Base-by-base conservation (phyloP, 2,329 filamentous ascomycete species). In the Aspergillus sergii region DNA sequence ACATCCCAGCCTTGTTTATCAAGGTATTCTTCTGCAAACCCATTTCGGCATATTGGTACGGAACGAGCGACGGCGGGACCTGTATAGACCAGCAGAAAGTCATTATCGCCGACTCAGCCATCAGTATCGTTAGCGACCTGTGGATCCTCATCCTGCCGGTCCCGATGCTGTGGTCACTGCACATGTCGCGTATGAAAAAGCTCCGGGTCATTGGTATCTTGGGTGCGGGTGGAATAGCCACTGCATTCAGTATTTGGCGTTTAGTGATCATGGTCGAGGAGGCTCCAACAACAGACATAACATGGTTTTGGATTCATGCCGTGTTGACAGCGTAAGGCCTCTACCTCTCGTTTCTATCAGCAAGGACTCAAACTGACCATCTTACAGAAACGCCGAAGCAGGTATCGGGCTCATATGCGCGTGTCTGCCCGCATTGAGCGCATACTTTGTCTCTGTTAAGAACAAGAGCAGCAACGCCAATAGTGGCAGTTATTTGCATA, bases 71-170 rank as follows among this genome's bases (percentile, higher is more conserved):
- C 23, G 39, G 51, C 2, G 71, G 69, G 9, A 51, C 64, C 14
- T 75, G 73, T 43, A 59, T 75, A 48, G 64, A 75, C 60, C 73
- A 74, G 50, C 64, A 63, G 45, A 66, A 64, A 10, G 66, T 75
- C 28, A 72, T 75, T 46, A 66, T 71, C 16, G 67, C 70, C 53
- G 73, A 74, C 59, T 68, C 76, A 1, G 73, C 78, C 26, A 78
- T 80, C 56, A 73, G 70, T 34, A 65, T 73, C 19, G 41, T 69
- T 28, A 71, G 66, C 48, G 73, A 75, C 59, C 58, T 72, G 11
- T 64, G 64, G 43, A 73, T 75, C 54, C 68, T 75, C 6, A 59
- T 71, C 16, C 62, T 74, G 10, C 73, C 73, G 3, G 56, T 73
- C 6, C 70, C 72, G 14, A 58, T 75, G 64, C 66, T 68, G 34